These are phyloP conservation scores for Diaporthe ampelina DNA, from an alignment of 2,329 filamentous ascomycete species.

Conservation along the genomic window DNA sequence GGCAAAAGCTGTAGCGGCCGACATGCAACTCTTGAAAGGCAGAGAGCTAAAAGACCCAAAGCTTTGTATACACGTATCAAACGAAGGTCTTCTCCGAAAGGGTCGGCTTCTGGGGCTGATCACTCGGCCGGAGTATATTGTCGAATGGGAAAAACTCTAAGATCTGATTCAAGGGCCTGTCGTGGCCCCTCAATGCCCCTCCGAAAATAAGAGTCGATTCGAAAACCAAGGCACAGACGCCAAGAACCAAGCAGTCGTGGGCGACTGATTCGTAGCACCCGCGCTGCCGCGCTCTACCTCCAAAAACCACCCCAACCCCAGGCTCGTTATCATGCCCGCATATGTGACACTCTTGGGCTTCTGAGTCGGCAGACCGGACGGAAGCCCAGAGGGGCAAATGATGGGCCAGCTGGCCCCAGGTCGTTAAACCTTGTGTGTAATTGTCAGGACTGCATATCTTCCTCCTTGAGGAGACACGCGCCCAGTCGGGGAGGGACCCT, in stretches of 20 bases:
- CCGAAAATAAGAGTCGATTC: slow-evolving; percentile 11
- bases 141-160: slow-evolving; percentile 22
- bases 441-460: slow-evolving; percentile 2
- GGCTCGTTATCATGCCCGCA: background rate
- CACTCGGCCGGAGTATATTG: slow-evolving; percentile 17
- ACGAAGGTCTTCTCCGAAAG: slow-evolving; percentile 15
- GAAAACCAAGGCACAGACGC: slow-evolving; percentile 29
- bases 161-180: slow-evolving; percentile 26
- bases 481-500: slow-evolving; percentile 2
- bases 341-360: slow-evolving; percentile 17
- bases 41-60: background rate
- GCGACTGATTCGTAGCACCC: slow-evolving; percentile 19
- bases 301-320: background rate
- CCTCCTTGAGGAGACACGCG: background rate
- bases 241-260: slow-evolving; percentile 4
- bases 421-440: slow-evolving; percentile 5
- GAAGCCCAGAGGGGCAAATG: slow-evolving; percentile 18
- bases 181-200: slow-evolving; percentile 16
- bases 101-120: slow-evolving; percentile 16
- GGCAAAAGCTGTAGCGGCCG: background rate
- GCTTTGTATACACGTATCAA: background rate
- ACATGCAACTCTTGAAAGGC: background rate
- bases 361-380: slow-evolving; percentile 21
- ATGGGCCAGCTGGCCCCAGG: background rate
- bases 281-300: background rate